Evolutionary conservation across 768 basidiomycete species (phyloP).

Genomic region (Artomyces pyxidatus): DNA sequence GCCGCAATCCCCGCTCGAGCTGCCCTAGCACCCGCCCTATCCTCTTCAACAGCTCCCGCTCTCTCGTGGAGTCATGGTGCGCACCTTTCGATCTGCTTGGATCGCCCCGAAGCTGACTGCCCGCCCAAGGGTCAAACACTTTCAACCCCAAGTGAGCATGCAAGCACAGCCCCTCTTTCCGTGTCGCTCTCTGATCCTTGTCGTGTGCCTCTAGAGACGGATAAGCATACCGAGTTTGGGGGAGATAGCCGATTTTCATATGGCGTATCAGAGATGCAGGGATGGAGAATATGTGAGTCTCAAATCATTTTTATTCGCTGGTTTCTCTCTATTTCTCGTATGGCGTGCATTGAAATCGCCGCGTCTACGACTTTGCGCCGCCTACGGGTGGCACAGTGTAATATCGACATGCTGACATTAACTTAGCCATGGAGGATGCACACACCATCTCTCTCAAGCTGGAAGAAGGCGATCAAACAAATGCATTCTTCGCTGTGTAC

Average conservation of each 20-base stretch:
- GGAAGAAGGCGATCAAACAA: constrained; percentile 40
- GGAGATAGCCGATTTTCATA: constrained; percentile 63
- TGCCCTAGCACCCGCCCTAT: too few species aligned
- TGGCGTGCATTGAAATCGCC: neutral
- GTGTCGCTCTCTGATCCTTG: neutral
- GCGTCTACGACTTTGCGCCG: too few species aligned
- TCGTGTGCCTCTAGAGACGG: constrained; percentile 51
- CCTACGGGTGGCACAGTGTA: too few species aligned
- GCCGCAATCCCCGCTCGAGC: neutral
- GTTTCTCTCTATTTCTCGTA: neutral
- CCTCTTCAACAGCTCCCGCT: neutral
- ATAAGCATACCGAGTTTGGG: constrained; percentile 72
- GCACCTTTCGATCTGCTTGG: neutral
- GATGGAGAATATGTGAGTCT: constrained; percentile 93
- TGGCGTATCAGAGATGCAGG: constrained; percentile 94
- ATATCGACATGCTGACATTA: constrained; percentile 15
- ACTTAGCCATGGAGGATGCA: constrained; percentile 93
- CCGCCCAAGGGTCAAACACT: constrained; percentile 74
- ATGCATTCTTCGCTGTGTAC: constrained; percentile 93
- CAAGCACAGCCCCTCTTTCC: neutral
- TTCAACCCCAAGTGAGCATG: constrained; percentile 60
- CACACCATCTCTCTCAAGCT: constrained; percentile 72
- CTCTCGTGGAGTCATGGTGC: neutral
- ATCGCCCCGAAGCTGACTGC: neutral
- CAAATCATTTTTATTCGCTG: neutral